Evolutionary conservation across 768 basidiomycete species (phyloP), one percentile per base, ranked within the genome.

Genomic region (Phallus indusiatus): DNA sequence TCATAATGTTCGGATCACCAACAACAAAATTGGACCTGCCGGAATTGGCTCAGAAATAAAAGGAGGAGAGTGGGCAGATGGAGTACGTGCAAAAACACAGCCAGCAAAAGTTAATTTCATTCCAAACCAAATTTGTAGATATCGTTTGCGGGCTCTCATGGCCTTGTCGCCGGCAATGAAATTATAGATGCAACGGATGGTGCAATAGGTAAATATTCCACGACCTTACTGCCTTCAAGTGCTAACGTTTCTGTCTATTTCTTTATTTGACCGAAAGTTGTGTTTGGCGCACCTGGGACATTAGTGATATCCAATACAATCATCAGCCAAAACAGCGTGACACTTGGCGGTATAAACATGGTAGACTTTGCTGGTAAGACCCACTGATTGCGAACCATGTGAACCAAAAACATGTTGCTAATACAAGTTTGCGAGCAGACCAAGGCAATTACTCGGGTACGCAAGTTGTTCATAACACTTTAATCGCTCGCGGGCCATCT

Each of bases 281-380:
- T 65, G 12, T 66, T 66, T 56, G 60, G 61, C 51, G 65, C 65
- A 6, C 65, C 65, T 17, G 65, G 65, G 8, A 63, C 60, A 16
- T 50, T 66, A 16, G 57, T 66, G 21, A 66, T 62, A 9, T 65
- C 62, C 37, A 66, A 66, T 48, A 67, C 66, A 4, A 64, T 67
- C 47, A 54, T 66, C 21, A 56, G 59, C 22, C 56, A 53, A 10
- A 54, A 54, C n/a, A 57, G 63, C 9, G 52, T 67, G 49, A 48
- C 55, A 6, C 61, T 67, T 16, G 65, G 65, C n/a, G 66, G 61
- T 7, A 67, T 67, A 47, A 66, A 65, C 54, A 67, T 67, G 66
- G 66, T 67, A 9, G 66, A 67, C 46, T 64, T 59, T 53, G 57
- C 53, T 11, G 53, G 63, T 62, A 59, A 61, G 65, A 53, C 12